Evolutionary conservation across 352 stramenopile genomes (phyloP).

Genomic region (Plasmopara viticola): DNA sequence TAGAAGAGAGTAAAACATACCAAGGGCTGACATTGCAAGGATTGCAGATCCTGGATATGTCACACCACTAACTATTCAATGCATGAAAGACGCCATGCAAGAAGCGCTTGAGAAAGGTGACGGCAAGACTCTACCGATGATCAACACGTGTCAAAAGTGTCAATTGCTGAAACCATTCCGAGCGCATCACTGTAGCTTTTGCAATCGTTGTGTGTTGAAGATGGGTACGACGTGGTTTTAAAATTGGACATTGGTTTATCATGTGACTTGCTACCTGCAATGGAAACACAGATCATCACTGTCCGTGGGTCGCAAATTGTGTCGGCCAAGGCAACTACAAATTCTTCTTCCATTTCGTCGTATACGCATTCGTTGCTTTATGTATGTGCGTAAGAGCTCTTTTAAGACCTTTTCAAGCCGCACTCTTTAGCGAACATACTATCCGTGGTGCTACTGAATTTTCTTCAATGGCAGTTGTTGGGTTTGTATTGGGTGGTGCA

Average conservation of each 20-base stretch:
- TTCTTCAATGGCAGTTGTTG: conserved; percentile 48
- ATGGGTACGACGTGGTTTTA: conserved; percentile 56
- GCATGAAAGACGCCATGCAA: conserved; percentile 53
- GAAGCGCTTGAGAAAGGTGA: conserved; percentile 47
- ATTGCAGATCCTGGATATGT: conserved; percentile 74
- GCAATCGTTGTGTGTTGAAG: conserved; percentile 76
- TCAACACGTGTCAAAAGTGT: conserved; percentile 53
- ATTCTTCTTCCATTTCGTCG: conserved; percentile 83
- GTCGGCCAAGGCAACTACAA: conserved; percentile 83
- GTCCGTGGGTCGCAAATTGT: conserved; percentile 92
- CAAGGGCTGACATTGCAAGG: neutral
- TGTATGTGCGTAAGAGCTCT: conserved; percentile 52
- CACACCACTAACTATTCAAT: conserved; percentile 50
- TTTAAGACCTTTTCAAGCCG: conserved; percentile 40
- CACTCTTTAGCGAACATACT: conserved; percentile 19
- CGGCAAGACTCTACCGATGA: conserved; percentile 11
- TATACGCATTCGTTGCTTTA: conserved; percentile 65
- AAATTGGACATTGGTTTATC: conserved; percentile 3
- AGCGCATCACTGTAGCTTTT: conserved; percentile 83
- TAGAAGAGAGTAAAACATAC: conserved; percentile 1
- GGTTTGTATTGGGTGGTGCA: conserved; percentile 62
- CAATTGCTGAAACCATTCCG: conserved; percentile 71
- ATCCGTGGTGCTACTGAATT: conserved; percentile 21
- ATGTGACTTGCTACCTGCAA: neutral
- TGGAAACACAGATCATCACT: conserved; percentile 92